These are phyloP conservation scores for Exophiala alcalophila DNA, from an alignment of 2,329 filamentous ascomycete species.

Conservation along the genomic window DNA sequence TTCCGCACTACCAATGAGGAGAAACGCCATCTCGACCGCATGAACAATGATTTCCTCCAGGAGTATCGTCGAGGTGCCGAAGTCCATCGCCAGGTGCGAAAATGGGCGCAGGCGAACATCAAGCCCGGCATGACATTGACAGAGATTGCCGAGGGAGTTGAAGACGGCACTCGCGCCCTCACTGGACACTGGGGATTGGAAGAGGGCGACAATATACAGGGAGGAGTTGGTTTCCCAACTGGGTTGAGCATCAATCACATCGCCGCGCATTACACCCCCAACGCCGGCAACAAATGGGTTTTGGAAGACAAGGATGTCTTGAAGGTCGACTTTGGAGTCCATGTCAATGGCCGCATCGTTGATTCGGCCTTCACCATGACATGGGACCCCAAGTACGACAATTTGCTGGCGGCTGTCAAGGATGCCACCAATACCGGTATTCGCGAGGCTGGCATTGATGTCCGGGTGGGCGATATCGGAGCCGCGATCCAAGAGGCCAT, in stretches of 20 bases:
- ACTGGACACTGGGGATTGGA: conserved; percentile 73
- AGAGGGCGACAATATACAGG: conserved; percentile 73
- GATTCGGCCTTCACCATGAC: conserved; percentile 69
- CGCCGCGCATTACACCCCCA: conserved; percentile 83
- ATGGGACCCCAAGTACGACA: conserved; percentile 67
- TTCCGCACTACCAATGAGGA: conserved; percentile 81
- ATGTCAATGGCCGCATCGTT: conserved; percentile 68
- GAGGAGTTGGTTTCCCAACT: conserved; percentile 82
- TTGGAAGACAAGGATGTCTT: conserved; percentile 65
- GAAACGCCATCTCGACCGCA: conserved; percentile 76
- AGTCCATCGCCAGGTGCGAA: conserved; percentile 81
- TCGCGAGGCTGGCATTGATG: conserved; percentile 85
- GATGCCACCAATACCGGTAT: conserved; percentile 73
- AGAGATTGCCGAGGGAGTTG: conserved; percentile 83
- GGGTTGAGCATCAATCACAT: conserved; percentile 81
- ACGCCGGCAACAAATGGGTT: conserved; percentile 76
- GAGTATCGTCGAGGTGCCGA: conserved; percentile 85
- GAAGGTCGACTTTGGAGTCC: conserved; percentile 71
- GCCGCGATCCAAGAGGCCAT: conserved; percentile 83
- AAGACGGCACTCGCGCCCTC: conserved; percentile 73
- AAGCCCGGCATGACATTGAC: conserved; percentile 77
- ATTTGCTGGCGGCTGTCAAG: conserved; percentile 63
- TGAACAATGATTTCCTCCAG: conserved; percentile 73
- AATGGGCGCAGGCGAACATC: conserved; percentile 76
- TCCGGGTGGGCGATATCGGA: conserved; percentile 80